Evolutionary conservation across 345 rosid genomes (phyloP).

Genomic region (Ailanthus altissimus): DNA sequence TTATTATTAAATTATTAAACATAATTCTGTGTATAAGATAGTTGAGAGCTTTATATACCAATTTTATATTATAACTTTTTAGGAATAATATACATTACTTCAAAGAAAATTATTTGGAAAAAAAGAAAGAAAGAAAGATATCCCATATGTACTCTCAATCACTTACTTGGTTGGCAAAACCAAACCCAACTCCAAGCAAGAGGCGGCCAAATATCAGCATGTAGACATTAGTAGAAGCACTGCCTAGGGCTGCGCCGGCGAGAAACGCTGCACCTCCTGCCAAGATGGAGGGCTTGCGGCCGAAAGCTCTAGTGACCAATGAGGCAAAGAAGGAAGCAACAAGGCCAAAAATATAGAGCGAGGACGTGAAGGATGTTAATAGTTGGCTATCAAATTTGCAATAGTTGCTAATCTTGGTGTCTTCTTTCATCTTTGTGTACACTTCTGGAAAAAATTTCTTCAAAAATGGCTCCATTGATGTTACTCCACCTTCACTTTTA

Average conservation of each 20-base stretch:
- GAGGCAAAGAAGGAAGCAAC: constrained; percentile 66
- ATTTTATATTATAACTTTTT: no score
- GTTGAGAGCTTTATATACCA: no score
- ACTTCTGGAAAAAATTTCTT: constrained; percentile 59
- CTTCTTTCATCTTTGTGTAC: constrained; percentile 49
- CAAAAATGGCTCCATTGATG: constrained; percentile 75
- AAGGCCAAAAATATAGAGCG: constrained; percentile 72
- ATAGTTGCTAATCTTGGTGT: constrained; percentile 55
- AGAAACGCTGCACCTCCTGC: constrained; percentile 62
- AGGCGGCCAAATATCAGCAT: constrained; percentile 70
- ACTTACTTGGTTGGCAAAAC: constrained; percentile 75
- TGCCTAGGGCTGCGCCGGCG: constrained; percentile 58
- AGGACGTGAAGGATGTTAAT: constrained; percentile 73
- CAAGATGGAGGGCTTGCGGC: constrained; percentile 69
- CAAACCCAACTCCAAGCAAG: constrained; percentile 71
- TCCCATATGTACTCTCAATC: no score
- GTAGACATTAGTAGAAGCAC: constrained; percentile 50
- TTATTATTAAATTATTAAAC: no score
- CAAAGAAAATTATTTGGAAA: no score
- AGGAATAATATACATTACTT: no score
- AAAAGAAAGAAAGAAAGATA: no score
- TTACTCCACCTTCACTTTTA: constrained; percentile 61
- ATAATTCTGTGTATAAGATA: no score
- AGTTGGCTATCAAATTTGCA: constrained; percentile 75
- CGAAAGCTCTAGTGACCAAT: constrained; percentile 47